Percentiles rank a stretch among this genome's conserved stretches.
phyloP scores from a whole-genome alignment of 805 yeast species.

The Metschnikowia baotianmanensis region DNA sequence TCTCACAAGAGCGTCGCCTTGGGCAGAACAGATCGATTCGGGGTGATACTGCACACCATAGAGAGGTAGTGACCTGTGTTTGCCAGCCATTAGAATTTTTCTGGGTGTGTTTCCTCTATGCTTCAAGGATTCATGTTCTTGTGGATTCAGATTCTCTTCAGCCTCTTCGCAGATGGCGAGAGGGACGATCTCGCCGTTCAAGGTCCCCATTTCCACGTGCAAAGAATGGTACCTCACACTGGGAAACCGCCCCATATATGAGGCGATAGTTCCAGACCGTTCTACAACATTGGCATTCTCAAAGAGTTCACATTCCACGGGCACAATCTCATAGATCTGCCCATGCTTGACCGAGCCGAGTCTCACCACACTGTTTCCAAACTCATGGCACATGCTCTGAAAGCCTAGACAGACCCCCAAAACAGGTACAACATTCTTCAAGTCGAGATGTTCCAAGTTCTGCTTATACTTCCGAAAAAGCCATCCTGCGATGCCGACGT shows the following conservation, averaged over 20 bases:
- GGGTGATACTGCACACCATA: slow-evolving; percentile 98
- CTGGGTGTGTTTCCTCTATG: not conserved
- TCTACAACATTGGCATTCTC: not conserved
- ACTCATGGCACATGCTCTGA: slow-evolving; percentile 69
- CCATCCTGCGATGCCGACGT: slow-evolving; percentile 75
- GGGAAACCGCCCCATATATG: slow-evolving; percentile 37
- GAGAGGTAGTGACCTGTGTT: slow-evolving; percentile 60
- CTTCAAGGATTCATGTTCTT: not conserved
- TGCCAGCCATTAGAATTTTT: slow-evolving; percentile 76
- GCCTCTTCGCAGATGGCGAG: slow-evolving; percentile 56
- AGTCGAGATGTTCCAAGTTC: slow-evolving; percentile 8
- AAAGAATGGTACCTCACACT: slow-evolving; percentile 91
- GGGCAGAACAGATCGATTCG: slow-evolving; percentile 81
- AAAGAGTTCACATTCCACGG: slow-evolving; percentile 35
- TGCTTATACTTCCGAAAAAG: slow-evolving; percentile 30
- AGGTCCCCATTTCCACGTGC: slow-evolving; percentile 40
- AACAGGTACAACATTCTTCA: slow-evolving; percentile 48
- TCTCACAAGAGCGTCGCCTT: slow-evolving; percentile 56
- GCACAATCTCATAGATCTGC: slow-evolving; percentile 59
- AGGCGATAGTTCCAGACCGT: too few relatives aligned
- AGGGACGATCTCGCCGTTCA: slow-evolving; percentile 44
- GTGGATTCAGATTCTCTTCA: slow-evolving; percentile 20
- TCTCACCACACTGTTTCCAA: slow-evolving; percentile 55
- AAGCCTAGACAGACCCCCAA: slow-evolving; percentile 94
- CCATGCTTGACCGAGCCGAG: slow-evolving; percentile 77